phyloP scores from a whole-genome alignment of 805 yeast species.

The Candida loeiensis region DNA sequence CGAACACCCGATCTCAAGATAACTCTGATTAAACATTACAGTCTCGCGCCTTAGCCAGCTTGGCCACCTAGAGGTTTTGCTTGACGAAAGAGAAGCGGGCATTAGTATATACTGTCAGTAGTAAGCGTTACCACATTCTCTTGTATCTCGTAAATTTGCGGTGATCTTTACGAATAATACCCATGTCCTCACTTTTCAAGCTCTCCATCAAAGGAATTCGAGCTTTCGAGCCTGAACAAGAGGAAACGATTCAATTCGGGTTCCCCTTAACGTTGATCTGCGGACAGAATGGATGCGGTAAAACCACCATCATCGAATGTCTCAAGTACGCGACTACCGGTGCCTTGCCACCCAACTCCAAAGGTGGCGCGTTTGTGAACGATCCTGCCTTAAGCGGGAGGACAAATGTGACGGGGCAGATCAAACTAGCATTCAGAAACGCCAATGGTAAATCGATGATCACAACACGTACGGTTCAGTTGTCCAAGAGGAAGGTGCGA shows the following conservation, averaged over 20 bases:
- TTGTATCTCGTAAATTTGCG: not conserved
- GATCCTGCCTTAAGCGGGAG: slow-evolving; percentile 83
- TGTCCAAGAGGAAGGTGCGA: slow-evolving; percentile 50
- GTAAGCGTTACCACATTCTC: not conserved
- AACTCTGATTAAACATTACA: slow-evolving; percentile 22
- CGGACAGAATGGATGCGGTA: slow-evolving; percentile 95
- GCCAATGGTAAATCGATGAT: slow-evolving; percentile 76
- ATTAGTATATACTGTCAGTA: not conserved
- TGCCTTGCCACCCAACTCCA: slow-evolving; percentile 90
- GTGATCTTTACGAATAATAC: not conserved
- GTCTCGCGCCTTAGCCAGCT: slow-evolving; percentile 51
- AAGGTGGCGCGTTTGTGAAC: slow-evolving; percentile 93
- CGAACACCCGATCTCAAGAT: slow-evolving; percentile 50
- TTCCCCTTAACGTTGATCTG: slow-evolving; percentile 89
- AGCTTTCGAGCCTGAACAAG: slow-evolving; percentile 80
- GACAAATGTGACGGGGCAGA: slow-evolving; percentile 80
- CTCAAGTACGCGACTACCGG: slow-evolving; percentile 93
- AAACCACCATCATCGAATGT: slow-evolving; percentile 94
- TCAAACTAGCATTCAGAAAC: slow-evolving; percentile 78
- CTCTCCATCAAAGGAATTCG: slow-evolving; percentile 76
- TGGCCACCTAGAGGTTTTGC: slow-evolving; percentile 38
- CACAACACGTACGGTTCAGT: slow-evolving; percentile 79
- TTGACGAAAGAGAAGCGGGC: not conserved
- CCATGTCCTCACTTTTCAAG: slow-evolving; percentile 41
- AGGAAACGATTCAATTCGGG: slow-evolving; percentile 86